phyloP scores from a whole-genome alignment of 148 eudicot species.

The Fagopyrum tataricum region DNA sequence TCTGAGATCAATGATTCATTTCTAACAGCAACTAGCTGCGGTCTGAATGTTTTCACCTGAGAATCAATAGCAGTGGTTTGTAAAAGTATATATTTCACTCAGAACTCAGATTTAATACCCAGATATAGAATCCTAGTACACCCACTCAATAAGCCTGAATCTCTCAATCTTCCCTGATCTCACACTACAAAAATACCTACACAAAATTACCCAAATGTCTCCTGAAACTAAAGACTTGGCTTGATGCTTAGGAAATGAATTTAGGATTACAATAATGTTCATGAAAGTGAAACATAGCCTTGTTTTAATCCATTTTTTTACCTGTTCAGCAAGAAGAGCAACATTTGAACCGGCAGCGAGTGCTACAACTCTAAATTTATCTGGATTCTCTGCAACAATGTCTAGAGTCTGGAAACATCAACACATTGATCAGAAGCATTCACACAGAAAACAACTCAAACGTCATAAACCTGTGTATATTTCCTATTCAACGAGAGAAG shows the following conservation, averaged over 20 bases:
- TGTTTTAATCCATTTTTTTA: constrained; percentile 22
- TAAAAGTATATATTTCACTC: not conserved
- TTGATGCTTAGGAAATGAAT: not conserved
- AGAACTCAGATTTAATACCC: too few relatives aligned
- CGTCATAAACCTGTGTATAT: not conserved
- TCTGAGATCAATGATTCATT: constrained; percentile 70
- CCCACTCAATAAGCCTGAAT: not conserved
- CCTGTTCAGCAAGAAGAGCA: constrained; percentile 99
- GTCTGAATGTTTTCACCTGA: constrained; percentile 80
- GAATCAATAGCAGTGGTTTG: not conserved
- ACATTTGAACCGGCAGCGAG: constrained; percentile 98
- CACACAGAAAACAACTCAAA: not conserved
- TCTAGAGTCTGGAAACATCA: constrained; percentile 66
- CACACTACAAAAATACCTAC: not conserved
- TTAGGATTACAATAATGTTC: not conserved
- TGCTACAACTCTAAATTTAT: constrained; percentile 87
- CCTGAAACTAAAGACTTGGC: not conserved
- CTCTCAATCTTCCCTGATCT: not conserved
- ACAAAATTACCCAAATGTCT: not conserved
- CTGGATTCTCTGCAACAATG: constrained; percentile 88
- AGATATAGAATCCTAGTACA: not conserved
- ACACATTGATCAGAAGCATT: constrained; percentile 18
- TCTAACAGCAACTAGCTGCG: constrained; percentile 73
- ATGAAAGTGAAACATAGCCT: not conserved
- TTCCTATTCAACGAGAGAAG: not conserved